These are phyloP conservation scores for Fusarium mangiferae DNA, from an alignment of 2,329 filamentous ascomycete genomes.

Conservation along the genomic window DNA sequence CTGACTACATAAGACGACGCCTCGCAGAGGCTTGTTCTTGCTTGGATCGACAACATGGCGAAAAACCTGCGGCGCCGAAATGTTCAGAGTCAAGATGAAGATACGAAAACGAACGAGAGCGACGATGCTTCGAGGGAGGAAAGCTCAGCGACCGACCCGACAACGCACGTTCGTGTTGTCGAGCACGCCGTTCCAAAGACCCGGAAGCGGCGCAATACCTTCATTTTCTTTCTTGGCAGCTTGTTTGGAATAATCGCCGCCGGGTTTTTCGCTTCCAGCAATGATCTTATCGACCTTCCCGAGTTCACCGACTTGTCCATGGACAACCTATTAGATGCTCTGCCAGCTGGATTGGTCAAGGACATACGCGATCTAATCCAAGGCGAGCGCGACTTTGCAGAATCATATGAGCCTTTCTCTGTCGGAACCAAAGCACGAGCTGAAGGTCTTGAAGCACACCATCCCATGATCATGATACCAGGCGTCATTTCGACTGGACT, in stretches of 20 bases:
- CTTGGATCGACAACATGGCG: slow-evolving; percentile 42
- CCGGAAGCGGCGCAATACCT: slow-evolving; percentile 78
- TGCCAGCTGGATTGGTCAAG: slow-evolving; percentile 85
- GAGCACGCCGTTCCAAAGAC: slow-evolving; percentile 57
- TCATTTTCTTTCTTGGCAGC: slow-evolving; percentile 89
- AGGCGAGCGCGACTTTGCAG: slow-evolving; percentile 82
- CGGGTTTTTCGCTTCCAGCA: slow-evolving; percentile 88
- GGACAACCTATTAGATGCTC: slow-evolving; percentile 85
- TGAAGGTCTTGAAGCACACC: slow-evolving; percentile 83
- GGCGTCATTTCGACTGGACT: slow-evolving; percentile 97
- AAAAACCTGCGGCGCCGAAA: slow-evolving; percentile 50
- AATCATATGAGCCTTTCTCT: slow-evolving; percentile 93
- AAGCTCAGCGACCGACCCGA: slow-evolving; percentile 39
- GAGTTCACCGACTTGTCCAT: slow-evolving; percentile 79
- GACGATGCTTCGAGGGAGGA: slow-evolving; percentile 43
- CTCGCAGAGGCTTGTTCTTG: slow-evolving; percentile 32
- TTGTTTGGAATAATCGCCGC: slow-evolving; percentile 91
- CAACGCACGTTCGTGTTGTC: slow-evolving; percentile 55
- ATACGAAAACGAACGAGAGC: slow-evolving; percentile 35
- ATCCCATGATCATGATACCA: slow-evolving; percentile 96
- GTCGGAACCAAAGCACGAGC: slow-evolving; percentile 84
- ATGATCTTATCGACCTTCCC: slow-evolving; percentile 86
- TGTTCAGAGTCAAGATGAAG: slow-evolving; percentile 28
- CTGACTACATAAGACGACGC: slow-evolving; percentile 23
- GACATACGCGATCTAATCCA: slow-evolving; percentile 89